Base-by-base conservation (phyloP, 306 rosid genomes). In the cucumber (Cucumis sativus) region DNA sequence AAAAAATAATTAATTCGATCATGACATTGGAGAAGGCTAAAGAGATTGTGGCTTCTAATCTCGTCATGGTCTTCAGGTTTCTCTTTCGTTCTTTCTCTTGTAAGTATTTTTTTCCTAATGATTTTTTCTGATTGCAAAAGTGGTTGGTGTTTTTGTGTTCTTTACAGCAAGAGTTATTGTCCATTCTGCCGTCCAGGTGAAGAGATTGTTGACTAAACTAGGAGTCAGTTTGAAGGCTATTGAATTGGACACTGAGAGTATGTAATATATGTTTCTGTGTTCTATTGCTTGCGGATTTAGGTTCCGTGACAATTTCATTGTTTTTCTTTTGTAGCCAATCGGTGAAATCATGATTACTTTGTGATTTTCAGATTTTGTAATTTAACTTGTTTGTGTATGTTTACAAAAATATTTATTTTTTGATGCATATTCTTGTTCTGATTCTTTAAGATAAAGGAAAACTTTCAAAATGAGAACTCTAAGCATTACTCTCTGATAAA, bases 1-100 rank as follows among this genome's bases (percentile, higher is more conserved):
- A 6, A 41, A 2, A 30, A 30, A 23, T 23, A 23, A 23, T 23
- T 23, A 23, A 23, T 4, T 69, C 39, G 56, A 58, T 21, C 1
- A 92, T 95, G 98, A 96, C 97, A 52, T 79, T 87, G 73, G 65
- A 91, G 0, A 92, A 92, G 80, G 96, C 98, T 4, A 89, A 95
- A 85, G 97, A 95, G 81, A 79, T 92, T 72, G 96, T 92, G 3
- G 78, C 93, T 11, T 65, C 93, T 74, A 90, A 89, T 69, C 39
- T 93, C 9, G 91, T 90, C 79, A 89, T 83, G 40, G 97, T 95
- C 79, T 95, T 88, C 88, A 95, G 98, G 98, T 65, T 14, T 10
- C 33, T 69, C 23, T 87, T 14, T 45, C 33, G 30, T 74, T 10
- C 30, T 10, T 54, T 6, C 70, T 18, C 4, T 20, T 43, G 5